A percentile compares a stretch with the other conserved stretches of the same genome.
phyloP scores from a whole-genome alignment of 768 basidiomycete genomes.

The Mycena polygramma region DNA sequence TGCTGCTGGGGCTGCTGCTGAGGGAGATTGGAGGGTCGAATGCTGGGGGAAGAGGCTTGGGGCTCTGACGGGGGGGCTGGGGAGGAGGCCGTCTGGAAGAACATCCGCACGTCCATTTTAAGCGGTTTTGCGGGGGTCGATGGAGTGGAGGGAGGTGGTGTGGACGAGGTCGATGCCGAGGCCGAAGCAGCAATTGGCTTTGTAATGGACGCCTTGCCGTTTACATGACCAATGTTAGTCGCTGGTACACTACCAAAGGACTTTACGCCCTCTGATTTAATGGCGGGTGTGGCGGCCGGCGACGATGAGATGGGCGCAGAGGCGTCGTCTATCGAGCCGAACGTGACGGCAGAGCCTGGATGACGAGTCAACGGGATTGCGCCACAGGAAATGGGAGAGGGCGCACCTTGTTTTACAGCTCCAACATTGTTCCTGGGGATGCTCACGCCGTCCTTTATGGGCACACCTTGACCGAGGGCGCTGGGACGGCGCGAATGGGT shows the following conservation, averaged over 20 bases:
- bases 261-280: conserved; percentile 81
- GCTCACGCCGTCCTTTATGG: conserved; percentile 85
- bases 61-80: conserved; percentile 66
- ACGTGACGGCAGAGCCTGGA: conserved; percentile 79
- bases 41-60: conserved; percentile 70
- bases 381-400: conserved; percentile 32
- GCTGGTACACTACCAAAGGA: conserved; percentile 86
- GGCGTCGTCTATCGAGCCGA: conserved; percentile 91
- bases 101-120: conserved; percentile 69
- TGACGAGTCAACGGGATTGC: conserved; percentile 30
- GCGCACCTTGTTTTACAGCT: conserved; percentile 76
- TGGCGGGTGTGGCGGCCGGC: conserved; percentile 74
- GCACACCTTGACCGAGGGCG: conserved; percentile 75
- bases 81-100: conserved; percentile 69
- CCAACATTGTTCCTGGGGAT: conserved; percentile 76
- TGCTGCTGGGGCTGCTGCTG: conserved; percentile 54
- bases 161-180: conserved; percentile 48
- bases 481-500: conserved; percentile 87
- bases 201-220: conserved; percentile 71
- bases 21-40: conserved; percentile 66
- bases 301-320: conserved; percentile 85
- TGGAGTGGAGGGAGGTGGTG: conserved; percentile 39
- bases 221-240: conserved; percentile 63
- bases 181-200: conserved; percentile 51
- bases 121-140: conserved; percentile 47